phyloP scores from a whole-genome alignment of 176 grass and related monocot genomes.

The Zizania latifolia region DNA sequence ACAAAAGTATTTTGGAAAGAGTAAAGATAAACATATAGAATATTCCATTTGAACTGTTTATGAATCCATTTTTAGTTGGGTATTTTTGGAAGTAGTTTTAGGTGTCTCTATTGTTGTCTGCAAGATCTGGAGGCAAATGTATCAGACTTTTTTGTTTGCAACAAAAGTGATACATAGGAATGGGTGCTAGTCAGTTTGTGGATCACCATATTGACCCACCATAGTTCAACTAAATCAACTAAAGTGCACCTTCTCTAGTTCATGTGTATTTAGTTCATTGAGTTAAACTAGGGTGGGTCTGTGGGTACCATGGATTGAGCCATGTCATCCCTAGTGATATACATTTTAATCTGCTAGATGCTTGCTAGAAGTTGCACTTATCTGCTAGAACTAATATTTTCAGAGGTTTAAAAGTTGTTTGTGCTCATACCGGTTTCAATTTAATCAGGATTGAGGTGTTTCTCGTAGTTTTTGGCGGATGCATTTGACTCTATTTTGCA shows the following conservation, averaged over 20 bases:
- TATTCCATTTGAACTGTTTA: background rate
- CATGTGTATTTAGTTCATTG: background rate
- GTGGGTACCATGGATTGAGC: background rate
- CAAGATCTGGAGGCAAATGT: background rate
- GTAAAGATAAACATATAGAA: background rate
- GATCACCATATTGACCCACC: too few species aligned
- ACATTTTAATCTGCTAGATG: background rate
- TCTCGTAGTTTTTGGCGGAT: background rate
- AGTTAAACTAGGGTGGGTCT: background rate
- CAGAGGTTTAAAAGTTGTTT: background rate
- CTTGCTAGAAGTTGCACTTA: background rate
- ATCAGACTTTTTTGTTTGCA: background rate
- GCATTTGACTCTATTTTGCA: constrained; percentile 28
- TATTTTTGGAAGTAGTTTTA: background rate
- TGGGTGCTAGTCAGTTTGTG: too few species aligned
- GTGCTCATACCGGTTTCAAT: too few species aligned
- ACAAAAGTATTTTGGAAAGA: background rate
- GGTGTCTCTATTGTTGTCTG: background rate
- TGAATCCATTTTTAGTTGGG: background rate
- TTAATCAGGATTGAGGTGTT: background rate
- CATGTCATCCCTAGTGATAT: background rate
- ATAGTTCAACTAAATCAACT: background rate
- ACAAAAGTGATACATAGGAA: background rate
- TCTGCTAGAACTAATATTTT: background rate
- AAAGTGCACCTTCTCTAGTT: background rate